Percentiles rank a stretch among this genome's conserved stretches.
phyloP scores from a whole-genome alignment of 495 filamentous ascomycete species.

The Aspergillus affinis region DNA sequence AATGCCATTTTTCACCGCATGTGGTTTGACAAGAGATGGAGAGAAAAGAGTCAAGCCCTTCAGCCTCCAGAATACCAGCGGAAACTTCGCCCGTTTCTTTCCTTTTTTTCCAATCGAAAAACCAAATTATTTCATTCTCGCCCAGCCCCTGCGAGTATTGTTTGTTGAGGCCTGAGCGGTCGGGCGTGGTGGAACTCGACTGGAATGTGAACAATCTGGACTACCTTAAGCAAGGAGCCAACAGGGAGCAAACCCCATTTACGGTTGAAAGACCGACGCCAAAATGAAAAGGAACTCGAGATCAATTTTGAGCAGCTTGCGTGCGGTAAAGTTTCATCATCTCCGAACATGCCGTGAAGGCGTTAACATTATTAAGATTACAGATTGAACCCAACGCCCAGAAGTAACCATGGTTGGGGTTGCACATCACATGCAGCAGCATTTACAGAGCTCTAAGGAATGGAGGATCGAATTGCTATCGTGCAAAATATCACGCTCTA shows the following conservation, averaged over 20 bases:
- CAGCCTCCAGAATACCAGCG: not conserved
- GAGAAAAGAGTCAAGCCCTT: not conserved
- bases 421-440: not conserved
- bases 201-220: constrained; percentile 12
- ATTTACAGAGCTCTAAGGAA: not conserved
- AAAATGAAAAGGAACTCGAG: not conserved
- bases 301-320: not conserved
- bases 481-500: not conserved
- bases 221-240: not conserved
- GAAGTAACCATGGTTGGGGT: not conserved
- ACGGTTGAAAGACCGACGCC: not conserved
- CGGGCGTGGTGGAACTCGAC: constrained; percentile 10
- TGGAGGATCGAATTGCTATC: not conserved
- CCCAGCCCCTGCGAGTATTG: not conserved
- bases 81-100: not conserved
- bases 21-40: not conserved
- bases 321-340: no score
- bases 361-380: no score
- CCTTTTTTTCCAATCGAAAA: not conserved
- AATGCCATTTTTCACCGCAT: constrained; percentile 24
- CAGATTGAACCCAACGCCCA: not conserved
- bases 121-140: not conserved
- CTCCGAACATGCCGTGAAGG: not conserved
- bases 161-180: not conserved
- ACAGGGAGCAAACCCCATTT: not conserved